Evolutionary conservation across 1,284 basidiomycete species (phyloP).

Genomic region (Schizophyllum commune): DNA sequence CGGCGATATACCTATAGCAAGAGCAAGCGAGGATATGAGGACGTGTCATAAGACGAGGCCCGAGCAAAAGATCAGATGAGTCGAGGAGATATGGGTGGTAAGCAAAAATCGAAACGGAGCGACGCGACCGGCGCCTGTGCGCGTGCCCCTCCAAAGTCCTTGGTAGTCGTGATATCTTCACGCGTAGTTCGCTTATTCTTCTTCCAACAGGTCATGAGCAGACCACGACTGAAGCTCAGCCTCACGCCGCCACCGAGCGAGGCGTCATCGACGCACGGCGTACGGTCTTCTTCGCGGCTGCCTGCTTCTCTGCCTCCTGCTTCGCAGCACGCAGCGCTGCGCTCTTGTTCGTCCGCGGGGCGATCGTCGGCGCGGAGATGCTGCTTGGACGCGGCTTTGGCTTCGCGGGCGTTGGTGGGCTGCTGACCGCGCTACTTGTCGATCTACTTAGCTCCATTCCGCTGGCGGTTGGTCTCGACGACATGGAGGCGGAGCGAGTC

Average conservation of each 20-base stretch:
- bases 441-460: conserved; percentile 1
- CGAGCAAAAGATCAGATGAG: no score
- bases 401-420: conserved; percentile 10
- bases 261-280: not conserved
- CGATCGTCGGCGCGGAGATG: conserved; percentile 47
- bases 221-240: no score
- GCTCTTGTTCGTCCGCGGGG: conserved; percentile 65
- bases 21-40: no score
- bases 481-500: conserved; percentile 12
- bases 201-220: no score
- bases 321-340: conserved; percentile 67
- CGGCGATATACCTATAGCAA: no score
- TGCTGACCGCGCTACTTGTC: conserved; percentile 6
- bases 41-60: no score
- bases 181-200: no score
- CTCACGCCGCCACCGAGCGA: not conserved
- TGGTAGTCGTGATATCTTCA: not conserved
- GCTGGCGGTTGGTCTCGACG: conserved; percentile 14
- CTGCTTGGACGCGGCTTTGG: conserved; percentile 45
- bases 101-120: not conserved
- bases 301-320: conserved; percentile 40
- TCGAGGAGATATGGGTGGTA: not conserved
- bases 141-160: not conserved
- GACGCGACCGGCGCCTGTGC: not conserved
- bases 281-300: conserved; percentile 26